A percentile compares a stretch with the other conserved stretches of the same genome.
Conservation (phyloP, 306 rosid species). For the Prinsepia uniflora region DNA sequence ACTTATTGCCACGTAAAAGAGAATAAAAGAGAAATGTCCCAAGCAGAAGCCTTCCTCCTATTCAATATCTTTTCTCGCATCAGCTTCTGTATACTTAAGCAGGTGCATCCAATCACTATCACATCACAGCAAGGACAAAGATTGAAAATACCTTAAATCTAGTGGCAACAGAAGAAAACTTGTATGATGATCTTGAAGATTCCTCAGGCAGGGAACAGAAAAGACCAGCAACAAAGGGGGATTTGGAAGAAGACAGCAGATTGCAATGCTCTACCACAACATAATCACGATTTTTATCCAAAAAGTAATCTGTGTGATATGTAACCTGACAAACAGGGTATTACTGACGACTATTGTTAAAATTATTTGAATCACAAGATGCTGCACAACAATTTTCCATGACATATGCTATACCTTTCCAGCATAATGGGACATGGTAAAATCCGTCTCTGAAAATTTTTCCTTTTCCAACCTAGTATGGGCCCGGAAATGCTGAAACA, state of each 20-base stretch:
- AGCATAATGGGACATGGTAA: constrained; percentile 88
- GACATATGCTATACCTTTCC: constrained; percentile 67
- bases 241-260: constrained; percentile 76
- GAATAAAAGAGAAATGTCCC: background rate
- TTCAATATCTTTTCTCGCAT: background rate
- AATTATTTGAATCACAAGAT: constrained; percentile 7
- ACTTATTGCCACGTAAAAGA: background rate
- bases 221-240: constrained; percentile 73
- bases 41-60: constrained; percentile 2
- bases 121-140: background rate
- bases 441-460: constrained; percentile 93
- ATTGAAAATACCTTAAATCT: constrained; percentile 75
- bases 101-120: background rate
- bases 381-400: constrained; percentile 10
- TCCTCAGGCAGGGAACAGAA: constrained; percentile 66
- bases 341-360: constrained; percentile 10
- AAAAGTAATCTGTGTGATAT: constrained; percentile 79
- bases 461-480: constrained; percentile 79
- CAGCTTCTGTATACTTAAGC: background rate
- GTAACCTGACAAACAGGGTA: constrained; percentile 58
- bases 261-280: constrained; percentile 91
- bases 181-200: constrained; percentile 89
- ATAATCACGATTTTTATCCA: constrained; percentile 97
- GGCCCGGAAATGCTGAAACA: constrained; percentile 71
- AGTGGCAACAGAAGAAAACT: constrained; percentile 89